A percentile compares a stretch with the other conserved stretches of the same genome.
Evolutionary conservation across 2,329 filamentous ascomycete species (phyloP).

Genomic region (Clonostachys chloroleuca): DNA sequence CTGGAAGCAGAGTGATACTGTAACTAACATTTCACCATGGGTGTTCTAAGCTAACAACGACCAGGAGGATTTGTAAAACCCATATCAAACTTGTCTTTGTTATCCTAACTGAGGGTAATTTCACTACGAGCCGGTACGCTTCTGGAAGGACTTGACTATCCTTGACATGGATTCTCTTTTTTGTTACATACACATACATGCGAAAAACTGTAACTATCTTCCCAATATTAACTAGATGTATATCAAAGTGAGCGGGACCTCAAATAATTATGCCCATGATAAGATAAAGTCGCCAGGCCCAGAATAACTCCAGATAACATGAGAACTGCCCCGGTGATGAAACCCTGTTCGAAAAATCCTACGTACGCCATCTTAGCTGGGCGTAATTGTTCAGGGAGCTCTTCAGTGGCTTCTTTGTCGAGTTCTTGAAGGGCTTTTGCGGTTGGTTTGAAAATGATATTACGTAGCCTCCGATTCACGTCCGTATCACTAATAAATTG

Average conservation of each 20-base stretch:
- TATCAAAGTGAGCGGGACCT: not conserved
- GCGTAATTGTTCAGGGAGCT: conserved; percentile 17
- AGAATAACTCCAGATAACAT: conserved; percentile 7
- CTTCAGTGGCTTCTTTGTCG: conserved; percentile 8
- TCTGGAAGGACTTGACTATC: too few species aligned
- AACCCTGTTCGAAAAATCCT: conserved; percentile 44
- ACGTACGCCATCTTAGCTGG: conserved; percentile 21
- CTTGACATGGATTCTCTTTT: too few species aligned
- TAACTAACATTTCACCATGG: too few species aligned
- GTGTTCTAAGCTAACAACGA: too few species aligned
- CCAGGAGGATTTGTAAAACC: too few species aligned
- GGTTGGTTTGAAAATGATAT: conserved; percentile 10
- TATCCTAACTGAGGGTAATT: too few species aligned
- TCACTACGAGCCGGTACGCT: too few species aligned
- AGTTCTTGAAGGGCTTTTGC: conserved; percentile 1
- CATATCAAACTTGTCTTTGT: too few species aligned
- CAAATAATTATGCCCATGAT: not conserved
- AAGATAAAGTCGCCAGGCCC: not conserved
- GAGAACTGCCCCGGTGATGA: conserved; percentile 27
- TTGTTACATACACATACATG: too few species aligned
- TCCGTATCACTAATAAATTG: conserved; percentile 25
- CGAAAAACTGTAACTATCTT: too few species aligned
- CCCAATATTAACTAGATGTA: too few species aligned
- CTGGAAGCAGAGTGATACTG: too few species aligned
- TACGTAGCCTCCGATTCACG: conserved; percentile 7